Conservation (phyloP, 2,329 filamentous ascomycete genomes). For the Exophiala oligosperma region DNA sequence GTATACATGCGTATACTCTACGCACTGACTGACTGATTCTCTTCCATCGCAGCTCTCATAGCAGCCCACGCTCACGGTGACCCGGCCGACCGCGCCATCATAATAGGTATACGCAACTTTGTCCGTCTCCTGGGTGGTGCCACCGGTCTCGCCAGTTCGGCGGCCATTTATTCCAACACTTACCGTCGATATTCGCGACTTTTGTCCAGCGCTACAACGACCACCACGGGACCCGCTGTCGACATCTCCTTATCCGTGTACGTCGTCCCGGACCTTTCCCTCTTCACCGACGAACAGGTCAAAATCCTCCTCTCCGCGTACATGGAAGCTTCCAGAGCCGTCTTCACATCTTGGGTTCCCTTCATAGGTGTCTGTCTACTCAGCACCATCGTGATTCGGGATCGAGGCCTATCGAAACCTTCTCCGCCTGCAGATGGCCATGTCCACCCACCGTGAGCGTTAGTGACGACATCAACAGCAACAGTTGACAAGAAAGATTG, state of each 20-base stretch:
- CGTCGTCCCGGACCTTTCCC: constrained; percentile 4
- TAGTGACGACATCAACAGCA: too few species aligned
- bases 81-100: constrained; percentile 60
- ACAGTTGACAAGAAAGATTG: too few species aligned
- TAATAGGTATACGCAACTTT: constrained; percentile 65
- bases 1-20: too few species aligned
- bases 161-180: constrained; percentile 36
- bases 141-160: constrained; percentile 50
- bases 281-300: constrained; percentile 37
- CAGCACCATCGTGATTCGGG: constrained; percentile 53
- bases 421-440: background rate
- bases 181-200: background rate
- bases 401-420: constrained; percentile 44
- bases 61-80: constrained; percentile 59
- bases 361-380: constrained; percentile 54
- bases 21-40: too few species aligned
- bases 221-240: background rate
- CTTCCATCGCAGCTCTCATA: constrained; percentile 46
- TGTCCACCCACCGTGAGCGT: background rate
- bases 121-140: constrained; percentile 61
- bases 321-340: constrained; percentile 53
- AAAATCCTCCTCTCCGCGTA: constrained; percentile 52
- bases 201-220: background rate
- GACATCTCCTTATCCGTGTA: constrained; percentile 4
- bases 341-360: constrained; percentile 59